Percentiles rank a stretch among this genome's conserved stretches.
Evolutionary conservation across 495 filamentous ascomycete genomes (phyloP).

Genomic region (Aspergillus egyptiacus): DNA sequence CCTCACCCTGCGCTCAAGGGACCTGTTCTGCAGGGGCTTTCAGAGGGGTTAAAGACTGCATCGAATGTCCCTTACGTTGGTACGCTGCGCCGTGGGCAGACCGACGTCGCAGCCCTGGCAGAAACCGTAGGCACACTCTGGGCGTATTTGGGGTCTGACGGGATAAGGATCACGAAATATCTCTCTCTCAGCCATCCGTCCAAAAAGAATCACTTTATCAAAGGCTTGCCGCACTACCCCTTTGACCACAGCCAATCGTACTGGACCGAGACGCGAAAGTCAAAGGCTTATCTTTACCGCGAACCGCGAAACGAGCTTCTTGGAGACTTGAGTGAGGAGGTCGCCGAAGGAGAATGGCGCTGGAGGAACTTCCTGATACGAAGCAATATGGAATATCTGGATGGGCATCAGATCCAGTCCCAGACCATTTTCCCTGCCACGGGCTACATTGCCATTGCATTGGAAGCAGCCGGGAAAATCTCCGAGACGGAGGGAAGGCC

Average conservation of each 20-base stretch:
- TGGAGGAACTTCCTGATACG: slow-evolving; percentile 20
- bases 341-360: slow-evolving; percentile 16
- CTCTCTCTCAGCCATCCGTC: slow-evolving; percentile 1
- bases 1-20: slow-evolving; percentile 48
- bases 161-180: background rate
- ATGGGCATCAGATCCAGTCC: slow-evolving; percentile 19
- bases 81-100: slow-evolving; percentile 25
- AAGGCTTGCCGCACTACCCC: slow-evolving; percentile 36
- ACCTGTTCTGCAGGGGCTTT: slow-evolving; percentile 23
- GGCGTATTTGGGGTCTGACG: slow-evolving; percentile 17
- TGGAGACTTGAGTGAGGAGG: slow-evolving; percentile 9
- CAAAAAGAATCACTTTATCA: background rate
- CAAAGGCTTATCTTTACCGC: slow-evolving; percentile 9
- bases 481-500: background rate
- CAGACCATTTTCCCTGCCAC: slow-evolving; percentile 23
- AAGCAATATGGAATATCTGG: slow-evolving; percentile 17
- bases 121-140: slow-evolving; percentile 44
- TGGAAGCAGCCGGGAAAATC: slow-evolving; percentile 20
- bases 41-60: slow-evolving; percentile 6
- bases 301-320: slow-evolving; percentile 15
- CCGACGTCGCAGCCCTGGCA: slow-evolving; percentile 34
- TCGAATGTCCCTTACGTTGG: slow-evolving; percentile 33
- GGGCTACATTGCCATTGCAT: slow-evolving; percentile 19
- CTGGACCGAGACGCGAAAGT: slow-evolving; percentile 40
- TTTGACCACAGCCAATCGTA: slow-evolving; percentile 38